Evolutionary conservation across 768 basidiomycete species (phyloP).

Genomic region (Exidia glandulosa): DNA sequence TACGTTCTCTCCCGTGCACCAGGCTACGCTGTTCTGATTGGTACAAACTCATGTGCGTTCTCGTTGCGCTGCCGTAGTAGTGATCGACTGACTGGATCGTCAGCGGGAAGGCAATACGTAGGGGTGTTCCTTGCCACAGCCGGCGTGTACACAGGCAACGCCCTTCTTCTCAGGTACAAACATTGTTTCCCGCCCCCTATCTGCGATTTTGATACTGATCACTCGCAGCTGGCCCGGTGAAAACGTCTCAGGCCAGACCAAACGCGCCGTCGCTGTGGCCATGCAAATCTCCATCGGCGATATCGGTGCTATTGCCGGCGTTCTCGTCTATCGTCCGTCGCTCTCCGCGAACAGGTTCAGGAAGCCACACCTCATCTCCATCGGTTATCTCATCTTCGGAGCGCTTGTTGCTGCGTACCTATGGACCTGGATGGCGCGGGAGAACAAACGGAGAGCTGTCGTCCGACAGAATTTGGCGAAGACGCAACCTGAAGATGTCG

Average conservation of each 20-base stretch:
- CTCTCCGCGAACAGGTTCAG: slow-evolving; percentile 37
- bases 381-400: slow-evolving; percentile 46
- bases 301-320: slow-evolving; percentile 45
- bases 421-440: slow-evolving; percentile 36
- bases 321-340: slow-evolving; percentile 43
- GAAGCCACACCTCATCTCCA: slow-evolving; percentile 45
- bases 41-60: slow-evolving; percentile 32
- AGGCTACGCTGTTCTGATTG: slow-evolving; percentile 49
- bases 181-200: neutral
- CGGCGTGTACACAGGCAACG: slow-evolving; percentile 48
- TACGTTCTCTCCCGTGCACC: neutral
- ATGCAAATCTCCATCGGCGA: slow-evolving; percentile 58
- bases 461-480: neutral
- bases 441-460: slow-evolving; percentile 28
- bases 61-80: neutral
- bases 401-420: slow-evolving; percentile 32
- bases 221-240: slow-evolving; percentile 43
- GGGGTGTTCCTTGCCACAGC: slow-evolving; percentile 46
- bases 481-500: neutral
- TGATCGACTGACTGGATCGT: slow-evolving; percentile 1
- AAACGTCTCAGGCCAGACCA: slow-evolving; percentile 60
- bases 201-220: neutral
- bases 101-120: slow-evolving; percentile 44
- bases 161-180: slow-evolving; percentile 39
- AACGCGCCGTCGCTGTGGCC: slow-evolving; percentile 49